Percentiles rank a stretch among this genome's conserved stretches.
Evolutionary conservation across 78 protist genomes (phyloP).

Genomic region (Pigoraptor vietnamica): DNA sequence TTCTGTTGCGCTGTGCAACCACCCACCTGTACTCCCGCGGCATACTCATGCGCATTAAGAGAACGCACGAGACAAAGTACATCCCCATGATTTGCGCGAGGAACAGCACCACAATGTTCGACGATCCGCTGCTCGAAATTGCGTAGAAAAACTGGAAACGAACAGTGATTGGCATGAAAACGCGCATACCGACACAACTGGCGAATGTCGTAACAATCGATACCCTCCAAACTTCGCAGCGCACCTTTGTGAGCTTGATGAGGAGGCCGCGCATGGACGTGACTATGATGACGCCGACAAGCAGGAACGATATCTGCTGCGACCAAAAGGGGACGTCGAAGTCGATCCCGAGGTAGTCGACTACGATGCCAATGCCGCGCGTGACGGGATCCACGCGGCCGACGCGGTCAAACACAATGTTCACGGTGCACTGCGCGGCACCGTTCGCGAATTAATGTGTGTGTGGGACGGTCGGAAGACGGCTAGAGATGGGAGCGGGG

Average conservation of each 20-base stretch:
- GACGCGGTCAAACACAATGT: slow-evolving; percentile 64
- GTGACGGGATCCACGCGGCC: slow-evolving; percentile 66
- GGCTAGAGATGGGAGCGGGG: too few species aligned
- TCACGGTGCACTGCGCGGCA: slow-evolving; percentile 30
- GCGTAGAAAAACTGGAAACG: slow-evolving; percentile 38
- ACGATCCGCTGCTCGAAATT: slow-evolving; percentile 42
- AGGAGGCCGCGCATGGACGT: slow-evolving; percentile 73
- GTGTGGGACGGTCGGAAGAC: too few species aligned
- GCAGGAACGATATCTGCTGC: slow-evolving; percentile 59
- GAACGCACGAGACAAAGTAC: slow-evolving; percentile 73
- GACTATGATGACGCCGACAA: slow-evolving; percentile 70
- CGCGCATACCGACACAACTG: too few species aligned
- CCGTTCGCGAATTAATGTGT: too few species aligned
- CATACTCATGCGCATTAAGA: slow-evolving; percentile 72
- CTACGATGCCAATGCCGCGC: slow-evolving; percentile 29
- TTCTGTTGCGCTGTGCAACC: too few species aligned
- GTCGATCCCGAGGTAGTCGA: slow-evolving; percentile 39
- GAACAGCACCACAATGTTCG: slow-evolving; percentile 56
- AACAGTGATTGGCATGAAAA: too few species aligned
- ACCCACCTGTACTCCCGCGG: slow-evolving; percentile 31
- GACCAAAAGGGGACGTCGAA: slow-evolving; percentile 71
- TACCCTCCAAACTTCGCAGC: background rate
- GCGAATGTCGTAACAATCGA: background rate
- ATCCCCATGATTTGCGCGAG: slow-evolving; percentile 80
- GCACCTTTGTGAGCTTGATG: slow-evolving; percentile 67